A percentile compares a stretch with the other conserved stretches of the same genome.
These are phyloP conservation scores for Gliomastix tumulicola DNA, from an alignment of 2,329 filamentous ascomycete genomes.

Conservation along the genomic window DNA sequence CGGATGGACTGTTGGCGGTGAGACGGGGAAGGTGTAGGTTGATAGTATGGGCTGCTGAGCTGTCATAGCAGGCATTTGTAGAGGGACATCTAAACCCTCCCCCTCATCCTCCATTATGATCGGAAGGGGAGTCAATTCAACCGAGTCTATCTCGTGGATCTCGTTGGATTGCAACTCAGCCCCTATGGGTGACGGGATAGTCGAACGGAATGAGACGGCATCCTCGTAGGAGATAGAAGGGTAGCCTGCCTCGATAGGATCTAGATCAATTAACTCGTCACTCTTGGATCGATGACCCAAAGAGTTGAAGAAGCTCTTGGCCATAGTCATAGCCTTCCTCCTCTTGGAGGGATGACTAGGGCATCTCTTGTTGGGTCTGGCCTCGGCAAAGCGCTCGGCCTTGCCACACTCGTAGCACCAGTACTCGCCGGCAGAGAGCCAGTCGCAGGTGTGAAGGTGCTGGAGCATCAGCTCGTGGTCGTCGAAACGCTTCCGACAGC, in stretches of 20 bases:
- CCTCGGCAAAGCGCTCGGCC: slow-evolving; percentile 44
- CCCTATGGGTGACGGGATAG: too few species aligned
- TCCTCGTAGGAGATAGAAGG: too few species aligned
- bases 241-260: too few species aligned
- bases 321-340: slow-evolving; percentile 43
- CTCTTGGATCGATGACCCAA: slow-evolving; percentile 40
- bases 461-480: slow-evolving; percentile 48
- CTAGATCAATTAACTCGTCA: too few species aligned
- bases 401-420: slow-evolving; percentile 48
- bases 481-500: slow-evolving; percentile 40
- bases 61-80: slow-evolving; percentile 3
- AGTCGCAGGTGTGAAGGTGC: slow-evolving; percentile 40
- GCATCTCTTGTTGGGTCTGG: slow-evolving; percentile 39
- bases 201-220: too few species aligned
- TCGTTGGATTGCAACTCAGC: slow-evolving; percentile 42
- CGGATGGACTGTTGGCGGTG: slow-evolving; percentile 10
- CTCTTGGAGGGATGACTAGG: slow-evolving; percentile 43
- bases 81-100: too few species aligned
- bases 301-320: slow-evolving; percentile 46
- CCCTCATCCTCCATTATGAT: slow-evolving; percentile 15
- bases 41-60: slow-evolving; percentile 10
- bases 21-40: slow-evolving; percentile 13
- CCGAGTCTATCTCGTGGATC: slow-evolving; percentile 46
- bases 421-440: slow-evolving; percentile 44
- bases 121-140: slow-evolving; percentile 25